These are phyloP conservation scores for Quercus dentata DNA, from an alignment of 306 rosid species.

Conservation along the genomic window DNA sequence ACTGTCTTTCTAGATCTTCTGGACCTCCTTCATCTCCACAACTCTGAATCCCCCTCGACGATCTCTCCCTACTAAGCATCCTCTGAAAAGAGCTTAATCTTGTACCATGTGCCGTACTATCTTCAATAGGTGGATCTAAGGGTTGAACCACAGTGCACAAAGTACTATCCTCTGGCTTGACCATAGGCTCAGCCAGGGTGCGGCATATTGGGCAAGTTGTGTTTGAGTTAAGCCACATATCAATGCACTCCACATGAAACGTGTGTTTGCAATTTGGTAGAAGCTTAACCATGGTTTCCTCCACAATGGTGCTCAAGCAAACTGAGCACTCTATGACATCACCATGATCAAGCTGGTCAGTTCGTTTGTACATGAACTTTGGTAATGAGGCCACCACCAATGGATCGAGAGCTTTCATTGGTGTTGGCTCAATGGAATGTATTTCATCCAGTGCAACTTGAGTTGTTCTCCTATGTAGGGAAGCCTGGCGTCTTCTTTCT, in stretches of 20 bases:
- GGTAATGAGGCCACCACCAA: constrained; percentile 43
- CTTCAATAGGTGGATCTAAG: constrained; percentile 23
- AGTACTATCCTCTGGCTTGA: not conserved
- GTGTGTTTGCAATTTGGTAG: constrained; percentile 53
- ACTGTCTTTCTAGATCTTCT: too few relatives aligned
- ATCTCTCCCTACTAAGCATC: too few relatives aligned
- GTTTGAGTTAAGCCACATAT: constrained; percentile 43
- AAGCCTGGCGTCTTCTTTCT: not conserved
- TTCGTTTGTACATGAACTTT: constrained; percentile 28
- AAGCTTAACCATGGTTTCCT: constrained; percentile 32
- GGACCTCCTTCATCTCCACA: too few relatives aligned
- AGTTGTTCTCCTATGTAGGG: not conserved
- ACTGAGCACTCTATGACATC: constrained; percentile 45
- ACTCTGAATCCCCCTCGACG: too few relatives aligned
- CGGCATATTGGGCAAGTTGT: constrained; percentile 57
- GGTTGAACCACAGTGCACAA: constrained; percentile 19
- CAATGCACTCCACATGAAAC: constrained; percentile 59
- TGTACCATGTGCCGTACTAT: not conserved
- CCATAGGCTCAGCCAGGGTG: constrained; percentile 25
- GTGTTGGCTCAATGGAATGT: not conserved
- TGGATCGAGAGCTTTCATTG: constrained; percentile 36
- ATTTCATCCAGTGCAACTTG: not conserved
- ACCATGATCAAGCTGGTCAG: constrained; percentile 13
- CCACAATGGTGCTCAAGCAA: constrained; percentile 36
- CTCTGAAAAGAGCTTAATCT: too few relatives aligned